Conservation (phyloP, 169 alveolate genomes). For the Blepharisma undulans region DNA sequence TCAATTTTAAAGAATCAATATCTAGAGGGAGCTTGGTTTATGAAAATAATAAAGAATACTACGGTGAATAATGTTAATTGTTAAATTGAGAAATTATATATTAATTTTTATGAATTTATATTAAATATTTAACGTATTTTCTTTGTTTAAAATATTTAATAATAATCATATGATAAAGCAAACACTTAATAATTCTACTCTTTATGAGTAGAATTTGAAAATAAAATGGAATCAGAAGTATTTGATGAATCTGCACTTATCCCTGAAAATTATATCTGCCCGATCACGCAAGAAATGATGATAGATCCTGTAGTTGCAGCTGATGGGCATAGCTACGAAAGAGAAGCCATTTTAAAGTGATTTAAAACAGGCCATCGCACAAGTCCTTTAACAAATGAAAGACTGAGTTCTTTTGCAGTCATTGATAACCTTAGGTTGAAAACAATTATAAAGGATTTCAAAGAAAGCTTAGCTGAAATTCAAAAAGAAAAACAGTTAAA, state of each 20-base stretch:
- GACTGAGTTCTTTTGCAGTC: not conserved
- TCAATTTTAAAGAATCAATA: not conserved
- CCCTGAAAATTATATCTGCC: slow-evolving; percentile 46
- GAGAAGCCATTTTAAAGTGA: slow-evolving; percentile 51
- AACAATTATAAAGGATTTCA: not conserved
- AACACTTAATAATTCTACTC: not conserved
- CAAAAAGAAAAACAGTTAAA: not conserved
- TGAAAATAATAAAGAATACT: not conserved
- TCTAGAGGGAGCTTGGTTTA: not conserved
- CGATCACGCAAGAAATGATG: slow-evolving; percentile 56
- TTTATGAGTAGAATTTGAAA: too few relatives aligned
- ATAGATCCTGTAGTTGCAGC: slow-evolving; percentile 55
- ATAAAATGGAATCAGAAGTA: not conserved
- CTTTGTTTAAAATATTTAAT: not conserved
- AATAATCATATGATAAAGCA: not conserved
- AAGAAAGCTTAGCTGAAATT: not conserved
- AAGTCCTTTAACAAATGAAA: slow-evolving; percentile 35
- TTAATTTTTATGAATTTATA: too few relatives aligned
- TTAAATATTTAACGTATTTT: too few relatives aligned
- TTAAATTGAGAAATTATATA: too few relatives aligned
- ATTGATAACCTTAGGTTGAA: not conserved
- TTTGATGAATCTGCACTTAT: not conserved
- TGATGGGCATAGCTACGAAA: slow-evolving; percentile 63
- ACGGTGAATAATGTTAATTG: not conserved
- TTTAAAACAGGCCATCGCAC: not conserved